Conservation (phyloP, 768 basidiomycete species). For the Boletus rufocinnamomeus region DNA sequence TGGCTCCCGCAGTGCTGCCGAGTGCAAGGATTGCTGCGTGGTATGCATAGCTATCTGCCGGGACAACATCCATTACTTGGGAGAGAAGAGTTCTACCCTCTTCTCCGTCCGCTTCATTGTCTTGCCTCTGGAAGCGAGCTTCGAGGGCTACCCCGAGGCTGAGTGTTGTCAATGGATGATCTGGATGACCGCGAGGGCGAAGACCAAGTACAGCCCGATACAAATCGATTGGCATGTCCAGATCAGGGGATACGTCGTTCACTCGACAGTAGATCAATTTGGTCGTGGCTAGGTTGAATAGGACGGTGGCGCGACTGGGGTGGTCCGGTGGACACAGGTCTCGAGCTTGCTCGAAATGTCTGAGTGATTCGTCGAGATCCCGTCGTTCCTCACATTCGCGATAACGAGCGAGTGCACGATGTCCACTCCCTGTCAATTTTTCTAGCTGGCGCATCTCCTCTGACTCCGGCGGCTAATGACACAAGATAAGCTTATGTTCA, state of each 20-base stretch:
- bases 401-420: background rate
- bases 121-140: background rate
- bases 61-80: background rate
- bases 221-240: background rate
- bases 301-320: background rate
- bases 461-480: background rate
- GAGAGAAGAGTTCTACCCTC: background rate
- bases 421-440: background rate
- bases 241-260: no score
- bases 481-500: background rate
- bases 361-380: background rate
- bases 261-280: no score
- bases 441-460: background rate
- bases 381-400: background rate
- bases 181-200: background rate
- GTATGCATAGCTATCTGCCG: background rate
- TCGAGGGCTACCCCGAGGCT: background rate
- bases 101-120: background rate
- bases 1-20: background rate
- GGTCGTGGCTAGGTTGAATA: background rate
- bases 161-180: background rate
- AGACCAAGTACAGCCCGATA: background rate
- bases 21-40: background rate
- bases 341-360: background rate
- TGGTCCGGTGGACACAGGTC: background rate